A percentile compares a stretch with the other conserved stretches of the same genome.
Conservation (phyloP, 1,284 basidiomycete genomes). For the Leccinum solheimii region DNA sequence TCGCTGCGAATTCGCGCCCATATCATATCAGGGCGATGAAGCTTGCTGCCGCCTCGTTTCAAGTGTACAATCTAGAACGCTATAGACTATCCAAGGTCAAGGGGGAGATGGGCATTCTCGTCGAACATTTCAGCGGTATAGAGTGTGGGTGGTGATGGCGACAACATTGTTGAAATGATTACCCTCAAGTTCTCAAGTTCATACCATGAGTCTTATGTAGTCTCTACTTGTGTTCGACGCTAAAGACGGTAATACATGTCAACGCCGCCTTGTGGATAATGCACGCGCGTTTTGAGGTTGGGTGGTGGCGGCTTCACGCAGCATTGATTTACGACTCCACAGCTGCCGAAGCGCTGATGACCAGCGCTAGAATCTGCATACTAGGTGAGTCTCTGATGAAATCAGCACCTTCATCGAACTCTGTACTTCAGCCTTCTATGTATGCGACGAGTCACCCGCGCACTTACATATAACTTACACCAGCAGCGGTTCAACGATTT, state of each 20-base stretch:
- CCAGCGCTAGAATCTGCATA: too few species aligned
- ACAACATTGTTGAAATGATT: not conserved
- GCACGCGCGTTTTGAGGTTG: not conserved
- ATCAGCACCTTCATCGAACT: too few species aligned
- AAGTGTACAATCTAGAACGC: conserved; percentile 77
- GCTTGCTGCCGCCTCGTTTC: conserved; percentile 76
- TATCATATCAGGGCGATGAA: conserved; percentile 82
- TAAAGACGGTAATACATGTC: not conserved
- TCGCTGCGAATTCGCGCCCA: conserved; percentile 76
- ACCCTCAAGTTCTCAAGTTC: not conserved
- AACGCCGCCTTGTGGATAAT: not conserved
- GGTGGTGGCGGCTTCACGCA: too few species aligned
- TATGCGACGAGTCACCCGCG: too few species aligned
- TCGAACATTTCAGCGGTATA: conserved; percentile 61
- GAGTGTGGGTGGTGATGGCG: conserved; percentile 69
- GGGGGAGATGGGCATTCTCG: conserved; percentile 54
- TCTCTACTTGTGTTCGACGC: not conserved
- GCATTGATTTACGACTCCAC: too few species aligned
- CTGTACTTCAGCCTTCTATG: too few species aligned
- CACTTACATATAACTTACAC: too few species aligned
- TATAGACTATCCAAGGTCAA: conserved; percentile 65
- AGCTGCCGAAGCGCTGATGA: too few species aligned
- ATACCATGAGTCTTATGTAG: not conserved
- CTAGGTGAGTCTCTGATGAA: too few species aligned
- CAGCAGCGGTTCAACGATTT: too few species aligned